These are phyloP conservation scores for Ophiostoma sp. DNA, from an alignment of 2,329 filamentous ascomycete genomes.

Conservation along the genomic window DNA sequence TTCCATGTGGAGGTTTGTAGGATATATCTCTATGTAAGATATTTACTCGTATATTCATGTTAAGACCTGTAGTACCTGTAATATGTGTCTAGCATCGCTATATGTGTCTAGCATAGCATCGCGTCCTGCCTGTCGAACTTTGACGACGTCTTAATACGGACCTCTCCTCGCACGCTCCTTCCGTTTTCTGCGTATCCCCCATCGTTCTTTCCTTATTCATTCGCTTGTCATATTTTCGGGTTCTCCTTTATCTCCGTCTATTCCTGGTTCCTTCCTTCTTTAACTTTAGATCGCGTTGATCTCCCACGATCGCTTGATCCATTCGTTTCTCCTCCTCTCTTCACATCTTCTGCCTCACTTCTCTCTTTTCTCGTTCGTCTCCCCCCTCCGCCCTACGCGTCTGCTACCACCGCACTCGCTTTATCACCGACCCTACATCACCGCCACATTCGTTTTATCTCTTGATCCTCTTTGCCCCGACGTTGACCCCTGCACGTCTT, in stretches of 20 bases:
- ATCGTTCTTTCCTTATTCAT: conserved; percentile 15
- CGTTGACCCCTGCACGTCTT: conserved; percentile 10
- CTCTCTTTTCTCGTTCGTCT: neutral
- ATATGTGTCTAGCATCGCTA: neutral
- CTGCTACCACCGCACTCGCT: neutral
- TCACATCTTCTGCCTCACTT: neutral
- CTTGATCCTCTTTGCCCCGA: neutral
- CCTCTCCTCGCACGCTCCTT: neutral
- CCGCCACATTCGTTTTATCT: conserved; percentile 2
- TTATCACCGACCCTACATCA: neutral
- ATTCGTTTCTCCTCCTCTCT: neutral
- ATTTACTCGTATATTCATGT: neutral
- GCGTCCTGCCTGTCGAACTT: conserved; percentile 6
- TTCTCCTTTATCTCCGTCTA: neutral
- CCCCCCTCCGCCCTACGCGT: neutral
- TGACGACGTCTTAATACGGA: neutral
- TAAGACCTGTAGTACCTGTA: neutral
- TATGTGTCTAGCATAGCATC: neutral
- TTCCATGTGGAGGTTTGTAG: neutral
- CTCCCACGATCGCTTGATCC: neutral
- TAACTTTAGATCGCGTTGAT: neutral
- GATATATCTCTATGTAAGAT: too few species aligned
- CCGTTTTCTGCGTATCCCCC: conserved; percentile 8
- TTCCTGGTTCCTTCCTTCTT: neutral
- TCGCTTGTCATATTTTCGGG: conserved; percentile 9